Conservation (phyloP, 2,329 filamentous ascomycete genomes). For the Lachnellula hyalina region DNA sequence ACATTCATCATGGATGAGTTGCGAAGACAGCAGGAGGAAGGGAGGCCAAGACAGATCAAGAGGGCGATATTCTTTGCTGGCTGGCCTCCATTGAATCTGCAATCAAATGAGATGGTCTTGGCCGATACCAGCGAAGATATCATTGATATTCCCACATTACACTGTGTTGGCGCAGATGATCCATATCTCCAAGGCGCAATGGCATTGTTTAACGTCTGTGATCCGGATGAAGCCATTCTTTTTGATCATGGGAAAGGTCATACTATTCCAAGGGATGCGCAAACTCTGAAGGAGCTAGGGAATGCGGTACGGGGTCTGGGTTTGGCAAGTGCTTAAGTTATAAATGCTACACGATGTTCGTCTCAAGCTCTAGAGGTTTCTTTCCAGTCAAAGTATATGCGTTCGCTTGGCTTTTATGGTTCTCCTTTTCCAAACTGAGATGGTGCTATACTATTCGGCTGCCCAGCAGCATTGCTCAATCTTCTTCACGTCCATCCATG, state of each 20-base stretch:
- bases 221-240: slow-evolving; percentile 52
- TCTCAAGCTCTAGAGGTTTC: too few relatives aligned
- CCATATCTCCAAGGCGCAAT: slow-evolving; percentile 57
- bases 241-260: slow-evolving; percentile 63
- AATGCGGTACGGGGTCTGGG: slow-evolving; percentile 13
- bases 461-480: slow-evolving; percentile 8
- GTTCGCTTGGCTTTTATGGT: not conserved
- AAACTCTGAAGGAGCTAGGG: slow-evolving; percentile 31
- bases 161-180: slow-evolving; percentile 51
- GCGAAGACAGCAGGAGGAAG: slow-evolving; percentile 34
- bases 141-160: slow-evolving; percentile 48
- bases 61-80: slow-evolving; percentile 46
- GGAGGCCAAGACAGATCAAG: slow-evolving; percentile 30
- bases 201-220: slow-evolving; percentile 57
- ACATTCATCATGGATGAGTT: slow-evolving; percentile 48
- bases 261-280: slow-evolving; percentile 49
- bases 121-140: slow-evolving; percentile 43
- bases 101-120: slow-evolving; percentile 40
- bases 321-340: not conserved
- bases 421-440: not conserved
- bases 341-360: not conserved
- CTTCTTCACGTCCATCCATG: slow-evolving; percentile 43
- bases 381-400: too few relatives aligned
- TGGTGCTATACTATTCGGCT: too few relatives aligned
- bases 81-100: slow-evolving; percentile 46